Base-by-base conservation (phyloP, 495 filamentous ascomycete species). In the Polyplosphaeria fusca region DNA sequence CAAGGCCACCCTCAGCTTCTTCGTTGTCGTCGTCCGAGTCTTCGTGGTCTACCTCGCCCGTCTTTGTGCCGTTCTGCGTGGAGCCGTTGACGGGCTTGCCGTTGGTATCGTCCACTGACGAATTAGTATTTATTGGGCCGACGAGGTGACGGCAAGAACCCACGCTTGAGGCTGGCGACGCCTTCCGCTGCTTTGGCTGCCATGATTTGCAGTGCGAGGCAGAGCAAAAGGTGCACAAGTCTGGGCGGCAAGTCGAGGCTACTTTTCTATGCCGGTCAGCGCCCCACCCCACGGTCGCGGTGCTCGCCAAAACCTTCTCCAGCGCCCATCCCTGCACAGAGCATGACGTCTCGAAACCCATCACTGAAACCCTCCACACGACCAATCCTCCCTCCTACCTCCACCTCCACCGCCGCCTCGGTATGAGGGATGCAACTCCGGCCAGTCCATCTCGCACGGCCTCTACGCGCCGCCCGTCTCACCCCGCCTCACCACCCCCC, bases 391-490 rank as follows among this genome's bases (percentile, higher is more conserved):
- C 28, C 23, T 67, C 9, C 30, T 7, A 7, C 7, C n/a, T 35
- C 9, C 9, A 35, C 7, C 30, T n/a, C 30, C 7, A n/a, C 30
- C 30, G 9, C n/a, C 30, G n/a, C 9, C n/a, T n/a, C 70, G 71
- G 67, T 63, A 78, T 80, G 77, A 77, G 78, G 76, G 52, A 80
- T 80, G 78, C 75, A 75, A 74, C 64, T 69, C 67, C 75, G 70
- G 58, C 67, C 66, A 53, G n/a, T n/a, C n/a, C 63, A 42, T 42
- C 49, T 57, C 52, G 44, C 63, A 61, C 52, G 64, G 57, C 61
- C 66, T 58, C 44, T 42, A 42, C 53, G 26, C 42, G 18, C 25
- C 51, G 41, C 59, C 28, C 23, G 38, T 56, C 16, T 30, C 38
- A 32, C 55, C 30, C 55, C 47, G 60, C 22, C 49, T 61, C 64